A percentile compares a stretch with the other conserved stretches of the same genome.
Conservation (phyloP, 441 rosid genomes). For the Populus tomentosa region DNA sequence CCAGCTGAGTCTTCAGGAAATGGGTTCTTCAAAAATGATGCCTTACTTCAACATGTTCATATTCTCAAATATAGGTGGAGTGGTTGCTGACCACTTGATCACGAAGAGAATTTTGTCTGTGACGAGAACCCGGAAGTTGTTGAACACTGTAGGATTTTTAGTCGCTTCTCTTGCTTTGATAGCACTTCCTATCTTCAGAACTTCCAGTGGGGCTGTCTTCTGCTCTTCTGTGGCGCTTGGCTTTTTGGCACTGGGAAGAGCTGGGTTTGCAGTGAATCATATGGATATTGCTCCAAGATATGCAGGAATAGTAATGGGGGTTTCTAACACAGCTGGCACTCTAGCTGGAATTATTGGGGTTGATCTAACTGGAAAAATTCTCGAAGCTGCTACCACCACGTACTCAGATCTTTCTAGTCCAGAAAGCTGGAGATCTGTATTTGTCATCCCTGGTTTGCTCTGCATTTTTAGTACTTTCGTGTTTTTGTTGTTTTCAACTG, state of each 20-base stretch:
- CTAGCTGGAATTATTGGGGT: conserved; percentile 92
- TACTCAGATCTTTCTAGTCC: conserved; percentile 81
- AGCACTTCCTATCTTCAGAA: conserved; percentile 73
- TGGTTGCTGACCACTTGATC: conserved; percentile 79
- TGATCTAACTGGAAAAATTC: conserved; percentile 79
- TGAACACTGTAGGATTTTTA: conserved; percentile 74
- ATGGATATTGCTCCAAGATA: conserved; percentile 95
- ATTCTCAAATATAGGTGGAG: conserved; percentile 90
- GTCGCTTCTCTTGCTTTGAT: conserved; percentile 80
- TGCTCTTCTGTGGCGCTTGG: conserved; percentile 90
- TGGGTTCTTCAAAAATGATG: conserved; percentile 96
- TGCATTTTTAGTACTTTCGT: conserved; percentile 72
- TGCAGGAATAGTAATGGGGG: conserved; percentile 94
- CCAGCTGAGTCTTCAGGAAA: conserved; percentile 81
- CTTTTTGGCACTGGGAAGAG: conserved; percentile 82
- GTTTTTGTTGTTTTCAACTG: conserved; percentile 76
- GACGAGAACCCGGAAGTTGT: conserved; percentile 69
- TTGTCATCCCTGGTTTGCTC: conserved; percentile 79
- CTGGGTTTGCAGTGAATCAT: conserved; percentile 94
- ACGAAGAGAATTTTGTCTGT: conserved; percentile 71
- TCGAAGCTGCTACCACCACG: conserved; percentile 67
- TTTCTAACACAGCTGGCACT: conserved; percentile 95
- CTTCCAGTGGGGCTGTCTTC: conserved; percentile 63
- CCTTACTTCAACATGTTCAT: conserved; percentile 94
- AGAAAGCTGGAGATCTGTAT: conserved; percentile 86